A percentile compares a stretch with the other conserved stretches of the same genome.
These are phyloP conservation scores for Leccinum laetum DNA, from an alignment of 1,284 basidiomycete genomes.

Conservation along the genomic window DNA sequence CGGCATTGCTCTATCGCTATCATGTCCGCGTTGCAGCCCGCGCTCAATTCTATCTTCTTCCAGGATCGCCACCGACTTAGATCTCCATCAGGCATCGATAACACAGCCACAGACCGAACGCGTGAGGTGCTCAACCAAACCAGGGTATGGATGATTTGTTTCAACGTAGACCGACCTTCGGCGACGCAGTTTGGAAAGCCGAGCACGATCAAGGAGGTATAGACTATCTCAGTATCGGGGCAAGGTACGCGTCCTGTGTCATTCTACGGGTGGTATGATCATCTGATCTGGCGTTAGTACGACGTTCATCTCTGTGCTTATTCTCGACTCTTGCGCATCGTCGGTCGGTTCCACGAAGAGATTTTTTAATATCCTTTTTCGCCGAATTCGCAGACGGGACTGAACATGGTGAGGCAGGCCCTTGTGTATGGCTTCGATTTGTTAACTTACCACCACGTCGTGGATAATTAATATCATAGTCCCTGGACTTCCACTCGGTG, in stretches of 20 bases:
- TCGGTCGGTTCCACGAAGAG: conserved; percentile 72
- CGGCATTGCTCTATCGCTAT: conserved; percentile 24
- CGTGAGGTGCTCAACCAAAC: conserved; percentile 81
- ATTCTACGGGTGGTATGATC: not conserved
- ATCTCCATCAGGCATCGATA: conserved; percentile 69
- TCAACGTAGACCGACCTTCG: conserved; percentile 80
- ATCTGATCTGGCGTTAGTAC: conserved; percentile 41
- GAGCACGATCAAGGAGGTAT: conserved; percentile 83
- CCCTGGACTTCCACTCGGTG: conserved; percentile 63
- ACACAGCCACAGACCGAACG: conserved; percentile 45
- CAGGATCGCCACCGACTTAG: conserved; percentile 82
- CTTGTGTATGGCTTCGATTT: not conserved
- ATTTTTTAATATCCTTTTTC: conserved; percentile 66
- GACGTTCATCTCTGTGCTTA: conserved; percentile 78
- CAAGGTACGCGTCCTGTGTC: conserved; percentile 39
- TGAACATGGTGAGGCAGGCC: conserved; percentile 60
- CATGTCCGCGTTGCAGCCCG: not conserved
- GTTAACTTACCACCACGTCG: not conserved
- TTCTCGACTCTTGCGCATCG: conserved; percentile 65
- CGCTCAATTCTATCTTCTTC: not conserved
- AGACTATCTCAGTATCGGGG: conserved; percentile 63
- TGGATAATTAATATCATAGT: conserved; percentile 34
- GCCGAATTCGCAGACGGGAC: conserved; percentile 54
- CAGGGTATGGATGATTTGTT: conserved; percentile 86
- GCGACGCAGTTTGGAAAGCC: conserved; percentile 86